A percentile compares a stretch with the other conserved stretches of the same genome.
phyloP scores from a whole-genome alignment of 2,329 filamentous ascomycete species.

The Aspergillus sp. region DNA sequence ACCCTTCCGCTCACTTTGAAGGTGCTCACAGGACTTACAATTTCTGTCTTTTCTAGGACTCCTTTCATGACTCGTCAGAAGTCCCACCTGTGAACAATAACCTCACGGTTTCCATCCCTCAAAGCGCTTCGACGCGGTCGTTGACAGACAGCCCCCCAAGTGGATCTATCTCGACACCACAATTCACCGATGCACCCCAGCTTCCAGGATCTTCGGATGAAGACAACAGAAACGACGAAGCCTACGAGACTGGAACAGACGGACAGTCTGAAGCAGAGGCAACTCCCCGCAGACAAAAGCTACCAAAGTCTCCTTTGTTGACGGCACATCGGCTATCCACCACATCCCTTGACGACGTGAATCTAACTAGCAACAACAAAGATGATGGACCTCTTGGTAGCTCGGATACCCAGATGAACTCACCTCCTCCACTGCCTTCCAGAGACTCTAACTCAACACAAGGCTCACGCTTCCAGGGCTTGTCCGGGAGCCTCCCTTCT shows the following conservation, averaged over 20 bases:
- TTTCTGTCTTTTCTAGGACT: conserved; percentile 59
- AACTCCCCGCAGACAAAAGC: conserved; percentile 40
- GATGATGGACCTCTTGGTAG: conserved; percentile 48
- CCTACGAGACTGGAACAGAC: conserved; percentile 31
- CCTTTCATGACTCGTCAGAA: conserved; percentile 79
- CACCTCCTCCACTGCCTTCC: conserved; percentile 37
- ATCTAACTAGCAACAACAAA: conserved; percentile 63
- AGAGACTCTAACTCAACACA: conserved; percentile 39
- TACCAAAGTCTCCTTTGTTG: conserved; percentile 57
- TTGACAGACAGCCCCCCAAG: conserved; percentile 55
- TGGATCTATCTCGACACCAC: conserved; percentile 43
- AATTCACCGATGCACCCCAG: conserved; percentile 38
- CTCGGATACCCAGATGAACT: conserved; percentile 31
- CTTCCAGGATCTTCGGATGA: conserved; percentile 34
- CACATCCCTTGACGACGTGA: conserved; percentile 67
- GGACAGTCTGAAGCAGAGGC: conserved; percentile 37
- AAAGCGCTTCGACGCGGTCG: conserved; percentile 63
- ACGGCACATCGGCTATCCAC: conserved; percentile 60
- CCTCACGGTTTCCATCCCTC: conserved; percentile 37
- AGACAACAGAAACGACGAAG: conserved; percentile 25
- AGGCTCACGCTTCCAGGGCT: conserved; percentile 54
- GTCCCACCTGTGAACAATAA: conserved; percentile 34
- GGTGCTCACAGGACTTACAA: conserved; percentile 12
- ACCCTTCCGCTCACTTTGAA: conserved; percentile 12
- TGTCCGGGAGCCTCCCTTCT: conserved; percentile 72